phyloP scores from a whole-genome alignment of 345 rosid species.

The Boechera stricta region DNA sequence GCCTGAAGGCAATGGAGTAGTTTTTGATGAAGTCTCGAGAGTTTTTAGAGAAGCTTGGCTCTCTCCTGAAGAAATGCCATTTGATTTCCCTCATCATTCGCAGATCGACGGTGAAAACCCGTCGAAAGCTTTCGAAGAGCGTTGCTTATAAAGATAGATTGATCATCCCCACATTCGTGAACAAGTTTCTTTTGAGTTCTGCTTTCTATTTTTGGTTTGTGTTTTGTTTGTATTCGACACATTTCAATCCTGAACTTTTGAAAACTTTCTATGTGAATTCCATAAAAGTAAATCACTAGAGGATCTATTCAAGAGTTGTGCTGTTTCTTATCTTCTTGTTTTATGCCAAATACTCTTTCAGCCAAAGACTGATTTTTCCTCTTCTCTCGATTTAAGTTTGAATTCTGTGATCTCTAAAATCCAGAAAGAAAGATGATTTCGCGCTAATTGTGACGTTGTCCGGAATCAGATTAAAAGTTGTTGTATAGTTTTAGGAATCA shows the following conservation, averaged over 20 bases:
- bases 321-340: too few relatives aligned
- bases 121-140: conserved; percentile 64
- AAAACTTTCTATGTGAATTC: background rate
- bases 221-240: background rate
- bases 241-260: background rate
- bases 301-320: background rate
- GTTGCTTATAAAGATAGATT: conserved; percentile 41
- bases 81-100: conserved; percentile 82
- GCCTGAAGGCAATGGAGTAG: conserved; percentile 75
- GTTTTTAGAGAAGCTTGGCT: conserved; percentile 76
- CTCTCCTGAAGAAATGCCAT: conserved; percentile 71
- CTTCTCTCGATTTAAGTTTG: too few relatives aligned
- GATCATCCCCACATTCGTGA: background rate
- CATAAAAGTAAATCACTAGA: background rate
- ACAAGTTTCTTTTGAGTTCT: background rate
- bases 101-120: conserved; percentile 69
- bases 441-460: too few relatives aligned
- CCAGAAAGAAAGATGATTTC: too few relatives aligned
- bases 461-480: too few relatives aligned
- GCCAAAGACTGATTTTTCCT: too few relatives aligned
- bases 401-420: too few relatives aligned
- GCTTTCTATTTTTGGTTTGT: too few relatives aligned
- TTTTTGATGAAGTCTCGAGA: conserved; percentile 57
- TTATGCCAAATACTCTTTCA: too few relatives aligned
- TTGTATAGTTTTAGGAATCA: too few relatives aligned